Percentiles rank a stretch among this genome's conserved stretches.
Conservation (phyloP, 352 stramenopile genomes). For the Peronospora farinosa region DNA sequence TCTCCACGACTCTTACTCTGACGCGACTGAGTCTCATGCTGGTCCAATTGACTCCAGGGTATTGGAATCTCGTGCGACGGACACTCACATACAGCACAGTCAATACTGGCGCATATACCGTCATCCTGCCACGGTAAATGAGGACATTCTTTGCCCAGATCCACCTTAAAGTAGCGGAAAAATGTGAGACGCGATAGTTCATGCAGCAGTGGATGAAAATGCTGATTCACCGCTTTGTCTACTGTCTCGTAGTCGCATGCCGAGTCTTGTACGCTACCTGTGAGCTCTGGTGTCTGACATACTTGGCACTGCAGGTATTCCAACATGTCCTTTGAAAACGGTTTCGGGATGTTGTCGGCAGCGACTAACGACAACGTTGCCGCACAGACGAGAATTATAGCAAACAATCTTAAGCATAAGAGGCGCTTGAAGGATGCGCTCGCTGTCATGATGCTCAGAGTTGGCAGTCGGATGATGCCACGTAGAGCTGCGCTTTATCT, state of each 20-base stretch:
- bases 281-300: conserved; percentile 74
- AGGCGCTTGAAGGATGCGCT: conserved; percentile 3
- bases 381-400: conserved; percentile 1
- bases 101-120: conserved; percentile 84
- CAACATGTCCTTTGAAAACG: conserved; percentile 63
- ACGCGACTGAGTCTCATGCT: conserved; percentile 25
- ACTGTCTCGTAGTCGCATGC: conserved; percentile 83
- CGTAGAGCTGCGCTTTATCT: conserved; percentile 9
- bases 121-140: conserved; percentile 85
- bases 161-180: conserved; percentile 92
- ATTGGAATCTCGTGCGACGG: conserved; percentile 78
- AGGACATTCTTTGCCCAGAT: conserved; percentile 84
- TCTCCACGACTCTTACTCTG: conserved; percentile 3
- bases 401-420: conserved; percentile 9
- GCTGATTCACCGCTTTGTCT: conserved; percentile 68
- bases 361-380: conserved; percentile 1
- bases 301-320: conserved; percentile 77
- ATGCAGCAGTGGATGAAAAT: conserved; percentile 77
- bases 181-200: conserved; percentile 80
- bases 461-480: conserved; percentile 8
- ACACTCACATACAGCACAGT: conserved; percentile 88
- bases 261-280: conserved; percentile 75
- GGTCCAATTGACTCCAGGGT: conserved; percentile 69
- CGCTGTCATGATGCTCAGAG: conserved; percentile 4
- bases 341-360: conserved; percentile 4